Base-by-base conservation (phyloP, 176 grass and related monocot species). In the Secale cereale region DNA sequence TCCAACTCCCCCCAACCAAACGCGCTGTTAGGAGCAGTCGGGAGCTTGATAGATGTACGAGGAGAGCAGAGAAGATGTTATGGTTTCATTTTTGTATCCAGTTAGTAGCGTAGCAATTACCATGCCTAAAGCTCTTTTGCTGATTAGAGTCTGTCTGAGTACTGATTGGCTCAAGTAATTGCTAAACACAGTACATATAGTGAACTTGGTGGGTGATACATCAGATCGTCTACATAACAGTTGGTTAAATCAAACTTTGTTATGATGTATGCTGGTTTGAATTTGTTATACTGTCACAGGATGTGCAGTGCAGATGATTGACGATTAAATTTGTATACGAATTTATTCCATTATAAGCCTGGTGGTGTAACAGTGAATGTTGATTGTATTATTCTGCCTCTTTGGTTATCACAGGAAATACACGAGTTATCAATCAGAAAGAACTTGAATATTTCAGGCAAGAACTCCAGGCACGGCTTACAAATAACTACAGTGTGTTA, bases 401-500 rank as follows among this genome's bases (percentile, higher is more conserved):
- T 64, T 87, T 87, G 82, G 9, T 62, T 82, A 73, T 56, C 80
- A 48, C 70, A 97, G 95, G 92, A 43, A 98, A 98, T 67, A 98
- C 92, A 46, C 89, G 92, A 32, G 95, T 98, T 70, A 89, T 95
- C 8, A 91, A 88, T 59, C 92, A 93, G 81, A 91, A 90, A 91
- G 80, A 88, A 63, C 91, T 98, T 36, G 92, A 88, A 70, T 87
- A 95, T 61, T 93, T 95, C 25, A 83, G 95, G 59, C 91, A 98
- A 52, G 92, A 90, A 81, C 90, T 98, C 68, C 50, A 86, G 79
- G 94, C 29, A 23, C 82, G 77, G 11, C 69, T 93, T 52, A 90
- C 92, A 25, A 94, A 93, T 88, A 94, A 98, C 83, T 95, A 93
- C 77, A 93, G 86, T 83, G 95, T 98, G 36, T 88, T 98, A 76